Conservation (phyloP, 2,329 filamentous ascomycete species). For the Exophiala spinifera region DNA sequence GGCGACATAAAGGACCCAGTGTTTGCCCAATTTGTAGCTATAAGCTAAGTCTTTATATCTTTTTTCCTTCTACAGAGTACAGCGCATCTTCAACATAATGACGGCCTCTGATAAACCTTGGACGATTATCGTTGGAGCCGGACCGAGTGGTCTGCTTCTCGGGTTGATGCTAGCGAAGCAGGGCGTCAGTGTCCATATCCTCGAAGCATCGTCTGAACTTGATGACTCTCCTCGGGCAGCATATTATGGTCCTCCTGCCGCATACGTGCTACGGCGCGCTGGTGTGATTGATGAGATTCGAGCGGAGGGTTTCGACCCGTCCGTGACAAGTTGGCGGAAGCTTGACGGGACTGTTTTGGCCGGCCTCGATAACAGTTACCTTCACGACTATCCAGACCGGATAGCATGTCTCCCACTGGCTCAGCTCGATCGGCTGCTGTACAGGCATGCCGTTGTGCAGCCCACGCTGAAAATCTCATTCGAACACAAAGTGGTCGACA, state of each 20-base stretch:
- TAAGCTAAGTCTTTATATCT: not conserved
- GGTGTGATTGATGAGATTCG: conserved; percentile 56
- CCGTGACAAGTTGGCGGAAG: conserved; percentile 46
- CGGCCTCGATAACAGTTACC: conserved; percentile 21
- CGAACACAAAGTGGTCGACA: conserved; percentile 39
- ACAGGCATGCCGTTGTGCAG: conserved; percentile 37
- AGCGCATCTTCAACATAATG: not conserved
- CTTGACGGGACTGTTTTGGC: conserved; percentile 38
- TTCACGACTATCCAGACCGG: conserved; percentile 32
- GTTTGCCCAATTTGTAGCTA: not conserved
- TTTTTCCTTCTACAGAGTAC: not conserved
- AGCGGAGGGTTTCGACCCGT: conserved; percentile 42
- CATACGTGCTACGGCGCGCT: conserved; percentile 56
- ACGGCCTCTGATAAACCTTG: conserved; percentile 15
- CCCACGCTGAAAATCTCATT: conserved; percentile 41
- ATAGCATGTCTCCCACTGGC: conserved; percentile 47
- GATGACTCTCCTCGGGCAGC: conserved; percentile 62
- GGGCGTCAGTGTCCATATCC: conserved; percentile 34
- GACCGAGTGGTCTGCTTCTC: conserved; percentile 35
- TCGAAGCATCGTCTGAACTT: conserved; percentile 55
- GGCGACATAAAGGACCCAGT: not conserved
- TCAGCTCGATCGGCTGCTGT: conserved; percentile 43
- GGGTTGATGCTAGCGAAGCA: conserved; percentile 34
- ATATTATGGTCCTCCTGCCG: conserved; percentile 59
- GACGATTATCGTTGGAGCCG: conserved; percentile 34